phyloP scores from a whole-genome alignment of 2,329 filamentous ascomycete species.

The Colletotrichum tropicicola region DNA sequence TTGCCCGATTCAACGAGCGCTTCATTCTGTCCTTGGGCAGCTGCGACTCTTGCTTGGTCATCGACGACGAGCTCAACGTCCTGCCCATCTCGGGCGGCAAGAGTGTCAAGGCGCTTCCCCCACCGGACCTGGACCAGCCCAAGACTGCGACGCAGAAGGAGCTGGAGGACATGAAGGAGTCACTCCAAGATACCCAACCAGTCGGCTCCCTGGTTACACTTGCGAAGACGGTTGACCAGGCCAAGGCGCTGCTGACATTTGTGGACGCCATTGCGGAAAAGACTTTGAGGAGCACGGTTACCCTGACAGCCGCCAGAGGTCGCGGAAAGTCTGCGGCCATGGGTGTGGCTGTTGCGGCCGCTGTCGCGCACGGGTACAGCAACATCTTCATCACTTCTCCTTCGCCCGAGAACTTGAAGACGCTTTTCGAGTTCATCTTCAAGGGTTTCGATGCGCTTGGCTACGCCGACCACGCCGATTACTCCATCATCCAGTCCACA shows the following conservation, averaged over 20 bases:
- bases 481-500: slow-evolving; percentile 97
- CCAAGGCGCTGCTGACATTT: slow-evolving; percentile 95
- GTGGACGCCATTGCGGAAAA: slow-evolving; percentile 97
- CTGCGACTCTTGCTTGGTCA: slow-evolving; percentile 92
- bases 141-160: slow-evolving; percentile 78
- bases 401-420: slow-evolving; percentile 98
- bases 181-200: slow-evolving; percentile 83
- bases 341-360: slow-evolving; percentile 92
- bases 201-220: slow-evolving; percentile 86
- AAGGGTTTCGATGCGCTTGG: slow-evolving; percentile 96
- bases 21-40: slow-evolving; percentile 96
- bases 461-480: slow-evolving; percentile 95
- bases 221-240: slow-evolving; percentile 92
- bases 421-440: slow-evolving; percentile 97
- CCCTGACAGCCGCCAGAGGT: slow-evolving; percentile 91
- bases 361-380: slow-evolving; percentile 95
- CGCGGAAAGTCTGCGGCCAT: slow-evolving; percentile 97
- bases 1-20: slow-evolving; percentile 95
- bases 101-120: slow-evolving; percentile 83
- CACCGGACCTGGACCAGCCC: slow-evolving; percentile 77
- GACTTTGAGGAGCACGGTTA: slow-evolving; percentile 91
- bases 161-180: slow-evolving; percentile 87
- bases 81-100: slow-evolving; percentile 96
- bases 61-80: slow-evolving; percentile 98
- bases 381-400: slow-evolving; percentile 99